Evolutionary conservation across 768 basidiomycete species (phyloP).

Genomic region (Auricularia sp.): DNA sequence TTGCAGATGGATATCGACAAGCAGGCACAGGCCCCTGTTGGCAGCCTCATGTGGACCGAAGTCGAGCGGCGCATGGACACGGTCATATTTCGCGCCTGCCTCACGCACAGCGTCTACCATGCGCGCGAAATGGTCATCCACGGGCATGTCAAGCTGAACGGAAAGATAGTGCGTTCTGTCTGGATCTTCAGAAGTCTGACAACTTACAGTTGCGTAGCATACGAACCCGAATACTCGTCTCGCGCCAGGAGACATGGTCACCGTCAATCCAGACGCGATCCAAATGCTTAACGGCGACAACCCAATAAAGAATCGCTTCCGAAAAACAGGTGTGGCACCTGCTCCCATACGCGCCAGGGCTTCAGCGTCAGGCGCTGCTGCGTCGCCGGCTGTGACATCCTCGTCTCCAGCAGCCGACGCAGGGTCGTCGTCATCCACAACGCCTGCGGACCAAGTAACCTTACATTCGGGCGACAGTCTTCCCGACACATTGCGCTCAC

Average conservation of each 20-base stretch:
- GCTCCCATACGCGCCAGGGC: not conserved
- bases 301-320: not conserved
- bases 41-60: constrained; percentile 89
- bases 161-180: constrained; percentile 56
- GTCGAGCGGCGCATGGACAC: constrained; percentile 93
- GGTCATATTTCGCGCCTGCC: constrained; percentile 80
- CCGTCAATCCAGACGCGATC: constrained; percentile 74
- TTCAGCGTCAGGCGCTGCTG: not conserved
- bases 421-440: constrained; percentile 10
- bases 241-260: constrained; percentile 89
- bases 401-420: constrained; percentile 7
- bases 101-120: constrained; percentile 81
- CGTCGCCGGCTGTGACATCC: not conserved
- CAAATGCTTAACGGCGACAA: constrained; percentile 41
- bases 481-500: not conserved
- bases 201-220: constrained; percentile 38
- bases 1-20: constrained; percentile 41
- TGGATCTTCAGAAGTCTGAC: constrained; percentile 3
- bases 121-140: constrained; percentile 80
- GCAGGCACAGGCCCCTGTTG: constrained; percentile 76
- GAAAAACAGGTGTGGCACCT: not conserved
- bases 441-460: constrained; percentile 13
- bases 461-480: not conserved
- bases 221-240: constrained; percentile 76
- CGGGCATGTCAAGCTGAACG: constrained; percentile 82